phyloP scores from a whole-genome alignment of 2,329 filamentous ascomycete species.

The Aureobasidium sp. region DNA sequence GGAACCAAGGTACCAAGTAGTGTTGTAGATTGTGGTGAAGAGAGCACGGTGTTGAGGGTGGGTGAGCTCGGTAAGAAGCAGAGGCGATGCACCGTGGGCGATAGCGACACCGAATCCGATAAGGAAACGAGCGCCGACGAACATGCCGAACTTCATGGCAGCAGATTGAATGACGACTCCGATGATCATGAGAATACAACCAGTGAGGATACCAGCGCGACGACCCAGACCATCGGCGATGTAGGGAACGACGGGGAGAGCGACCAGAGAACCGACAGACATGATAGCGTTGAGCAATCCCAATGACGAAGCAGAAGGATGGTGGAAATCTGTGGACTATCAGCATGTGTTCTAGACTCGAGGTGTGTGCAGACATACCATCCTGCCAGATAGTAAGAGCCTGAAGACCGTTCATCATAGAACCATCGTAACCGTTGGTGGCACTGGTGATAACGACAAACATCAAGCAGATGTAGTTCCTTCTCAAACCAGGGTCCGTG shows the following conservation, averaged over 20 bases:
- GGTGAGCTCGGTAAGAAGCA: conserved; percentile 37
- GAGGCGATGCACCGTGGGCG: conserved; percentile 28
- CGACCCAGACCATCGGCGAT: conserved; percentile 43
- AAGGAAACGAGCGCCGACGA: conserved; percentile 38
- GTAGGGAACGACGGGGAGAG: conserved; percentile 43
- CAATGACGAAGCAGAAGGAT: conserved; percentile 29
- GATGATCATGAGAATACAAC: conserved; percentile 40
- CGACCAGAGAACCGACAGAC: conserved; percentile 43
- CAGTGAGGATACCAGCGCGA: conserved; percentile 42
- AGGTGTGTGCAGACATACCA: conserved; percentile 26
- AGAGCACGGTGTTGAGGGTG: conserved; percentile 45
- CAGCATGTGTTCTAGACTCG: neutral
- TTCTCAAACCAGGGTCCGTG: conserved; percentile 26
- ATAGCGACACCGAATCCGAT: conserved; percentile 46
- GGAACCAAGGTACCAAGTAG: conserved; percentile 28
- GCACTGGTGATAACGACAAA: conserved; percentile 28
- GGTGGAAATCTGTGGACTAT: conserved; percentile 26
- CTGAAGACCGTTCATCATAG: conserved; percentile 47
- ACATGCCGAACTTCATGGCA: conserved; percentile 52
- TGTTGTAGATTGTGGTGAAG: conserved; percentile 44
- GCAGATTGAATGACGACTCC: conserved; percentile 33
- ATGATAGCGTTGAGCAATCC: conserved; percentile 44
- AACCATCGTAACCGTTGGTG: conserved; percentile 46
- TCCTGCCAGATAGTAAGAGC: conserved; percentile 39
- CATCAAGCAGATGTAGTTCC: conserved; percentile 28